Evolutionary conservation across 2,329 filamentous ascomycete genomes (phyloP).

Genomic region (Ascochyta clinopodiicola): DNA sequence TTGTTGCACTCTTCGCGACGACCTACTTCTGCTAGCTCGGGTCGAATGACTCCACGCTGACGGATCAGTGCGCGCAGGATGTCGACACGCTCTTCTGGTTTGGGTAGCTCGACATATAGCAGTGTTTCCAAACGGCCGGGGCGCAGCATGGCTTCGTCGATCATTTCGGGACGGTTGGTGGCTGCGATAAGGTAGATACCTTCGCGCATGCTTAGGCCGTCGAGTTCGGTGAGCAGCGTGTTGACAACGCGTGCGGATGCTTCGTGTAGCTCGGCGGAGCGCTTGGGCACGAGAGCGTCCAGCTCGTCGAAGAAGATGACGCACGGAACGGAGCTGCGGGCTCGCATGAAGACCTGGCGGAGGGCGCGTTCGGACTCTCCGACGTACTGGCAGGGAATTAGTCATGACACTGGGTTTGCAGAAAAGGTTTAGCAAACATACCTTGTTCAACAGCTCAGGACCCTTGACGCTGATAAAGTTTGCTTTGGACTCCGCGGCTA

Average conservation of each 20-base stretch:
- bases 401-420: not conserved
- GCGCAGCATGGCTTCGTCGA: slow-evolving; percentile 92
- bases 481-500: slow-evolving; percentile 92
- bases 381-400: slow-evolving; percentile 66
- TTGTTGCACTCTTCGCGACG: slow-evolving; percentile 69
- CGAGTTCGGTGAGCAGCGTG: slow-evolving; percentile 90
- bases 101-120: slow-evolving; percentile 89
- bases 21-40: slow-evolving; percentile 69
- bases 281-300: slow-evolving; percentile 85
- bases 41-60: slow-evolving; percentile 57
- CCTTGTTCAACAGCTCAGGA: slow-evolving; percentile 92
- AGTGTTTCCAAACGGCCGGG: slow-evolving; percentile 86
- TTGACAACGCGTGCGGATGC: slow-evolving; percentile 91
- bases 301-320: slow-evolving; percentile 99
- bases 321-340: slow-evolving; percentile 84
- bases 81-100: slow-evolving; percentile 77
- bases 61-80: slow-evolving; percentile 75
- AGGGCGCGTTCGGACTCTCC: slow-evolving; percentile 95
- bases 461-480: slow-evolving; percentile 99
- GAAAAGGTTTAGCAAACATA: slow-evolving; percentile 19
- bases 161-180: slow-evolving; percentile 94
- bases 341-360: slow-evolving; percentile 87
- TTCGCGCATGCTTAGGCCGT: slow-evolving; percentile 78
- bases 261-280: slow-evolving; percentile 79
- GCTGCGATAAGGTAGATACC: slow-evolving; percentile 95